Base-by-base conservation (phyloP, 371 early-diverging fungal species). In the Rhizopus microsporus region DNA sequence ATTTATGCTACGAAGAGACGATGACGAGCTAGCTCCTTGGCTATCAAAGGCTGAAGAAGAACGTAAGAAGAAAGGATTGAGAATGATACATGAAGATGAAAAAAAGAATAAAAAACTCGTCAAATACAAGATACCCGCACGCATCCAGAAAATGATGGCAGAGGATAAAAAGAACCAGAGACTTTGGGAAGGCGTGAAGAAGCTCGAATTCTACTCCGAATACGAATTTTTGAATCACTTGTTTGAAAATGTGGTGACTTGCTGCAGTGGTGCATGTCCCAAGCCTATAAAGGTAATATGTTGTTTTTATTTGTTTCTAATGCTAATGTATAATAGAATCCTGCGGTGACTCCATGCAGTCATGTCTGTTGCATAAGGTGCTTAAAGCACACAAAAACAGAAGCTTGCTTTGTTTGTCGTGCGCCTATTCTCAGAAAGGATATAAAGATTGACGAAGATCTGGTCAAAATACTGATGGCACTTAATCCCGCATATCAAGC, bases 21-120 rank as follows among this genome's bases (percentile, higher is more conserved):
- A 88, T 58, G 59, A 63, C 0, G 84, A 83, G 40, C 78, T 83
- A 1, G 80, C 83, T 23, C 87, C 88, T 1, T 89, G 88, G 88
- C 82, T 84, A 0, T 13, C 35, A 5, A 75, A 17, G 5, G 81
- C 84, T 13, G 71, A 70, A 39, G 35, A 38, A 13, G 33, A 69
- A 3, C 75, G 72, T 7, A 47, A 44, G 23, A 56, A 64, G 9
- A 57, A 74, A 17, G 85, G 86, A 0, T 32, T 86, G 1, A 48
- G 54, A 7, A 45, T 57, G 34, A 57, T 64, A 0, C 16, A 38
- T 8, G 43, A 33, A 12, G 39, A 59, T 10, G 15, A 35, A 4
- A 13, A 49, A 7, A 23, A 54, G 13, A 54, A 17, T 9, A 45
- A 66, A 9, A 58, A 62, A 8, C 32, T 58, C 3, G 59, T 53